phyloP scores from a whole-genome alignment of 192 early-diverging fungal genomes.

The Coemansia sp. region DNA sequence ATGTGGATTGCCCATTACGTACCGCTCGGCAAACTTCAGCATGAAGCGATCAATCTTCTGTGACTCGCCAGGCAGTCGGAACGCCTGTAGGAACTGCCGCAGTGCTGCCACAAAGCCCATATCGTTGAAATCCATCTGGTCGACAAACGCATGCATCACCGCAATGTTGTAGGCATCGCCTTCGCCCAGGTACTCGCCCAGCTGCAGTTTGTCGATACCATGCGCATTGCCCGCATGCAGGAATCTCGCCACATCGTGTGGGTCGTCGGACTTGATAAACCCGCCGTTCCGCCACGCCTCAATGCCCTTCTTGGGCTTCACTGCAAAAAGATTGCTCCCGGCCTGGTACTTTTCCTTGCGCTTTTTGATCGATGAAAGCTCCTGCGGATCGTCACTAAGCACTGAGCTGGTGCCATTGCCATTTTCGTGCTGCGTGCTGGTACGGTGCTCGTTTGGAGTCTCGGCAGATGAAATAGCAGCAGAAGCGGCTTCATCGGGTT shows the following conservation, averaged over 20 bases:
- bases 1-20: conserved; percentile 77
- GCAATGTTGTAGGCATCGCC: conserved; percentile 89
- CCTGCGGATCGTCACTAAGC: conserved; percentile 75
- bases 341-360: conserved; percentile 82
- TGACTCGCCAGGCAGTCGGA: conserved; percentile 89
- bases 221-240: conserved; percentile 64
- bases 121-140: conserved; percentile 77
- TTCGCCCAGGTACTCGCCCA: conserved; percentile 94
- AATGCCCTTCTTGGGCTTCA: conserved; percentile 89
- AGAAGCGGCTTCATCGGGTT: neutral
- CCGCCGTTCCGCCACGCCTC: conserved; percentile 67
- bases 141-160: conserved; percentile 97
- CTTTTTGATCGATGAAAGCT: conserved; percentile 80
- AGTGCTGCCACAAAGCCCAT: conserved; percentile 80
- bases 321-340: conserved; percentile 79
- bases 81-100: conserved; percentile 80
- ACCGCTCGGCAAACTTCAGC: conserved; percentile 96
- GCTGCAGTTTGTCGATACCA: conserved; percentile 81
- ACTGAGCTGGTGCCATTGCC: conserved; percentile 19
- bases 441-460: conserved; percentile 6
- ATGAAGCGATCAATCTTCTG: conserved; percentile 98
- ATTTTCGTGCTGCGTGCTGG: conserved; percentile 1
- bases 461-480: neutral
- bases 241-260: conserved; percentile 73
- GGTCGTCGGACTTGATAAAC: conserved; percentile 68